Percentiles rank a stretch among this genome's conserved stretches.
These are phyloP conservation scores for Gryganskiella cystojenkinii DNA, from an alignment of 192 early-diverging fungal species.

Conservation along the genomic window DNA sequence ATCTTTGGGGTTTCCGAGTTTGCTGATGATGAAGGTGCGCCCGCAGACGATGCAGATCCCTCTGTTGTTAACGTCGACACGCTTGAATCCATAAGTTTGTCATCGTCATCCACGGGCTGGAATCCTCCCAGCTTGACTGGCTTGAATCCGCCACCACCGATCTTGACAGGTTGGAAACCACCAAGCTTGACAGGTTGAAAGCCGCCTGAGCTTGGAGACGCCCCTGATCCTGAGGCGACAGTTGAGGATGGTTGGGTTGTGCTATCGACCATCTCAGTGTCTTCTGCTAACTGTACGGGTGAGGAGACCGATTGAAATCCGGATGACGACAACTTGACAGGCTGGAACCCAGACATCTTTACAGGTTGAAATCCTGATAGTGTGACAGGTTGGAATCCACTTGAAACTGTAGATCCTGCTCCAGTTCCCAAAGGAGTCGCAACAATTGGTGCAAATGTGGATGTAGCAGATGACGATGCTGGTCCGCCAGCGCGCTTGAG, in stretches of 20 bases:
- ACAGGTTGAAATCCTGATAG: conserved; percentile 14
- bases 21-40: neutral
- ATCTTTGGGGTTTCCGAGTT: neutral
- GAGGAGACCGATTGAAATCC: too few relatives aligned
- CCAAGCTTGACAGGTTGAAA: conserved; percentile 35
- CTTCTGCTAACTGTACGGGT: too few relatives aligned
- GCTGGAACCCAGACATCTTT: neutral
- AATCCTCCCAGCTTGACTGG: conserved; percentile 26
- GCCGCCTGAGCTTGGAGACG: neutral
- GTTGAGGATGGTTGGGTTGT: neutral
- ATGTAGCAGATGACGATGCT: neutral
- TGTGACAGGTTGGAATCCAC: conserved; percentile 17
- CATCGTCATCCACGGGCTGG: conserved; percentile 21
- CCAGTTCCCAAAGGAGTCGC: neutral
- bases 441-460: neutral
- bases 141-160: conserved; percentile 13
- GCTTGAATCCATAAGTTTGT: neutral
- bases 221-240: neutral
- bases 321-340: neutral
- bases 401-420: too few relatives aligned
- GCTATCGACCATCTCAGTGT: neutral
- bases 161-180: conserved; percentile 15
- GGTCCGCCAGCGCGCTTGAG: conserved; percentile 51
- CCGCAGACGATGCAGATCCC: neutral
- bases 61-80: neutral